These are phyloP conservation scores for Aspergillus nanangensis DNA, from an alignment of 495 filamentous ascomycete species.

Conservation along the genomic window DNA sequence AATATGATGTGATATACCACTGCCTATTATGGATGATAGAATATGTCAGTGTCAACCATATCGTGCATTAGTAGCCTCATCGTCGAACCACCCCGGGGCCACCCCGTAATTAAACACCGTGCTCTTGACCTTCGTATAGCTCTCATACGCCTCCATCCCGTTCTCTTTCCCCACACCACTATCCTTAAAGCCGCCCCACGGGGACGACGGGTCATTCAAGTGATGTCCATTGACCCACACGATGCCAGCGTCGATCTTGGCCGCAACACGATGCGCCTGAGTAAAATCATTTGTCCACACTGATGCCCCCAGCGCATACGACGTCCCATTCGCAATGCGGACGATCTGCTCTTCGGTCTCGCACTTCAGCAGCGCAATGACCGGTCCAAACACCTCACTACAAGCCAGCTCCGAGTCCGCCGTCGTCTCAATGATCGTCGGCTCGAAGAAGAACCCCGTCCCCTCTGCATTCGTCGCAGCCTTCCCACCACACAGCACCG, in stretches of 20 bases:
- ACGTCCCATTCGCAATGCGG: constrained; percentile 43
- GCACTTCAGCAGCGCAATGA: constrained; percentile 43
- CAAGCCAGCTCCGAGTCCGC: constrained; percentile 25
- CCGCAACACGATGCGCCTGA: constrained; percentile 53
- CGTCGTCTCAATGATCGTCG: constrained; percentile 45
- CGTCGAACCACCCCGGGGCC: constrained; percentile 47
- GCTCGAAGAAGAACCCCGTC: constrained; percentile 54
- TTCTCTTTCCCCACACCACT: constrained; percentile 57
- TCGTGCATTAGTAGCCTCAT: constrained; percentile 30
- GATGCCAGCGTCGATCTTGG: constrained; percentile 53
- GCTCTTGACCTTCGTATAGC: constrained; percentile 55
- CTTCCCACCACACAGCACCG: constrained; percentile 30
- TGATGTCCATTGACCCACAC: constrained; percentile 63
- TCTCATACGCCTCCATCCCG: constrained; percentile 51
- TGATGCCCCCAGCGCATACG: constrained; percentile 49
- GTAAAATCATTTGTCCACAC: constrained; percentile 56
- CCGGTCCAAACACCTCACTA: constrained; percentile 49
- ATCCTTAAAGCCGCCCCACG: constrained; percentile 53
- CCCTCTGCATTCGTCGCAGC: constrained; percentile 25
- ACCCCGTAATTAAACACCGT: constrained; percentile 54
- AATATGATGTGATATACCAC: not conserved
- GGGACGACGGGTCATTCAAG: constrained; percentile 55
- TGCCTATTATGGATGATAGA: too few relatives aligned
- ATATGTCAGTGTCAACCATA: constrained; percentile 44
- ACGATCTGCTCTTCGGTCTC: constrained; percentile 45